Evolutionary conservation across 306 rosid species (phyloP).

Genomic region (Arachis hypogaea): DNA sequence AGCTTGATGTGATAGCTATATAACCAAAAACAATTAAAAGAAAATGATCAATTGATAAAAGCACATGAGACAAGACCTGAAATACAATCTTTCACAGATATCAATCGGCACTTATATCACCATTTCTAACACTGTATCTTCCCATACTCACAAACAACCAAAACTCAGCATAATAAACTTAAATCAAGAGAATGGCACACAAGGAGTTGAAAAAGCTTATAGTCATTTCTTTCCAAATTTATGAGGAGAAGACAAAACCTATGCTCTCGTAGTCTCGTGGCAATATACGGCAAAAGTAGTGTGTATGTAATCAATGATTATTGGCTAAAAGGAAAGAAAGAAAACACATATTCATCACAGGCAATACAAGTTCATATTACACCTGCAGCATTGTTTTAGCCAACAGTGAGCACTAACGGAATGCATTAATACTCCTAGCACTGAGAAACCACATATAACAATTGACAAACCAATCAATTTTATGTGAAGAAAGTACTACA

Average conservation of each 20-base stretch:
- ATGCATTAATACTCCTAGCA: conserved; percentile 32
- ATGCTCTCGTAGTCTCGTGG: not conserved
- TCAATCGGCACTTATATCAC: not conserved
- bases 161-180: conserved; percentile 19
- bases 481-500: conserved; percentile 11
- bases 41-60: conserved; percentile 4
- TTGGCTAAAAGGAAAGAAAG: conserved; percentile 4
- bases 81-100: conserved; percentile 8
- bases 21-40: conserved; percentile 27
- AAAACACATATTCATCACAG: not conserved
- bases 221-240: conserved; percentile 10
- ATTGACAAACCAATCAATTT: conserved; percentile 21
- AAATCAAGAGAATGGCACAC: conserved; percentile 31
- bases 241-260: conserved; percentile 3
- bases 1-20: conserved; percentile 23
- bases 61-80: conserved; percentile 16
- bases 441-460: conserved; percentile 28
- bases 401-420: not conserved
- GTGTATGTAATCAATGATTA: not conserved
- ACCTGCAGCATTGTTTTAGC: too few relatives aligned
- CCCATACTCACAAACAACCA: conserved; percentile 12
- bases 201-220: not conserved
- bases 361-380: too few relatives aligned
- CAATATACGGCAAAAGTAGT: conserved; percentile 29
- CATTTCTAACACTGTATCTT: conserved; percentile 6